Conservation (phyloP, 148 eudicot species). For the Rhododendron simsii region DNA sequence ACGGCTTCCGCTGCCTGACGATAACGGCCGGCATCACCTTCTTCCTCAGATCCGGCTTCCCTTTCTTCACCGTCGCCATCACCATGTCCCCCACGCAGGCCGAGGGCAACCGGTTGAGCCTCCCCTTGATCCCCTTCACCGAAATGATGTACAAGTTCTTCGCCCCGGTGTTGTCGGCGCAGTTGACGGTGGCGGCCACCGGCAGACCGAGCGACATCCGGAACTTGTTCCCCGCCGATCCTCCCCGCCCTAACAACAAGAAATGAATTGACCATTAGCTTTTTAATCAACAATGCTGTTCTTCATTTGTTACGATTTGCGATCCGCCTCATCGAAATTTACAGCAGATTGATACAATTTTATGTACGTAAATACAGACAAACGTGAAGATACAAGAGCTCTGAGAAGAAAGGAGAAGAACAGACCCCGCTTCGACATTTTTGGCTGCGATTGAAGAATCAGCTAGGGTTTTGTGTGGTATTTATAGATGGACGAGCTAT, state of each 20-base stretch:
- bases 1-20: background rate
- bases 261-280: background rate
- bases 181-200: constrained; percentile 50
- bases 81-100: constrained; percentile 20
- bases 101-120: constrained; percentile 57
- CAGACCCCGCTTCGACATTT: constrained; percentile 64
- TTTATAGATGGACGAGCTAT: background rate
- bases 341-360: background rate
- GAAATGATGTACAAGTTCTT: background rate
- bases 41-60: constrained; percentile 3
- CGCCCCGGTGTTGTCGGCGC: constrained; percentile 6
- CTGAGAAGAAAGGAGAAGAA: background rate
- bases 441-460: constrained; percentile 10
- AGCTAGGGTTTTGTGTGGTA: constrained; percentile 8
- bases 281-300: background rate
- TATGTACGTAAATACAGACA: no score
- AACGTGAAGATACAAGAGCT: no score
- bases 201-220: constrained; percentile 78
- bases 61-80: background rate
- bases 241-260: constrained; percentile 51
- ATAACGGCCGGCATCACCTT: constrained; percentile 8
- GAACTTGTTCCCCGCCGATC: constrained; percentile 76
- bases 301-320: background rate
- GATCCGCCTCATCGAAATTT: background rate
- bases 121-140: constrained; percentile 14